These are phyloP conservation scores for Mimosa pudica DNA, from an alignment of 306 rosid genomes.

Conservation along the genomic window DNA sequence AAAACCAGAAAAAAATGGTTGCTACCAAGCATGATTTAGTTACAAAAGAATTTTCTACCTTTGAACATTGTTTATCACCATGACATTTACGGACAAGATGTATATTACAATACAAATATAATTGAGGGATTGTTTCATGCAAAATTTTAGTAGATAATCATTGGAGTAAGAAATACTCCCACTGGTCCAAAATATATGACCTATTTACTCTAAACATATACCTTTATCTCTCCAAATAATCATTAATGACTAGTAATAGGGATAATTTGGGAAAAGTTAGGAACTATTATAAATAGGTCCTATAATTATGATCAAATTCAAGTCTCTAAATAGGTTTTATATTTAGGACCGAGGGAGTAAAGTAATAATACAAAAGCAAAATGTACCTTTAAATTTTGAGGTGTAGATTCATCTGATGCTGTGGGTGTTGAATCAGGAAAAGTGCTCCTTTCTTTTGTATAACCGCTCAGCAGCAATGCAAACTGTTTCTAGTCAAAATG, in stretches of 20 bases:
- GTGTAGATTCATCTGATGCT: slow-evolving; percentile 43
- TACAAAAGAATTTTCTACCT: background rate
- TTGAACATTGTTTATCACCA: background rate
- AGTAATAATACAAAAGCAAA: slow-evolving; percentile 1
- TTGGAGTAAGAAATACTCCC: background rate
- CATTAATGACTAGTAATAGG: too few relatives aligned
- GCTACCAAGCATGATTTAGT: background rate
- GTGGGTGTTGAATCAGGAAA: slow-evolving; percentile 31
- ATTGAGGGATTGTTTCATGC: background rate
- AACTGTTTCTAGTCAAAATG: slow-evolving; percentile 40
- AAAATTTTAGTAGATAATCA: background rate
- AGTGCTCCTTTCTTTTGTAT: slow-evolving; percentile 44
- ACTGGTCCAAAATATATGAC: too few relatives aligned
- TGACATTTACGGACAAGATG: slow-evolving; percentile 3
- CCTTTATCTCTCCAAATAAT: too few relatives aligned
- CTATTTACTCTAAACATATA: too few relatives aligned
- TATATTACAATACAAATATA: background rate
- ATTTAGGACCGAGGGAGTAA: too few relatives aligned
- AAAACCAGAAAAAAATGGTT: background rate
- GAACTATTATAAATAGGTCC: too few relatives aligned
- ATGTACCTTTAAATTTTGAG: slow-evolving; percentile 52
- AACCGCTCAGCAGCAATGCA: slow-evolving; percentile 40
- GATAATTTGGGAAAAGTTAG: too few relatives aligned
- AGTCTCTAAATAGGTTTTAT: too few relatives aligned
- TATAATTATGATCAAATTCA: too few relatives aligned